Conservation (phyloP, 2,329 filamentous ascomycete species). For the Ceratocystis alfenasii region DNA sequence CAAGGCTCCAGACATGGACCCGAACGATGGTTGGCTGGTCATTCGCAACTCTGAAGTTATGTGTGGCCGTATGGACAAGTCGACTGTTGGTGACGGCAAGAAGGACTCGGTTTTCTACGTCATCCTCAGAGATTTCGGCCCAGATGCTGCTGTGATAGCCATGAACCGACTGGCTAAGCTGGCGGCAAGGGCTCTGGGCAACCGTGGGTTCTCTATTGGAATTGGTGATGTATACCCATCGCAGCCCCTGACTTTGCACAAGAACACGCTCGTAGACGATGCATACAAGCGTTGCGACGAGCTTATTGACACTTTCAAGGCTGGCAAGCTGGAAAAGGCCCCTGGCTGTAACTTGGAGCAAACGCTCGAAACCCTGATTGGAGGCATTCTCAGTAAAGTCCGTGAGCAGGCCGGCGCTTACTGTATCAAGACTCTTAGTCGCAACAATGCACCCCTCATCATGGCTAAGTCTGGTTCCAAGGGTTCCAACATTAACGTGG, state of each 20-base stretch:
- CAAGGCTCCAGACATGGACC: slow-evolving; percentile 57
- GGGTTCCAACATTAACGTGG: slow-evolving; percentile 94
- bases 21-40: slow-evolving; percentile 81
- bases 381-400: slow-evolving; percentile 82
- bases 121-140: slow-evolving; percentile 87
- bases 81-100: slow-evolving; percentile 91
- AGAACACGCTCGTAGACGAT: slow-evolving; percentile 60
- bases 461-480: slow-evolving; percentile 98
- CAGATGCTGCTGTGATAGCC: slow-evolving; percentile 71
- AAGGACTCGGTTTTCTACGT: slow-evolving; percentile 98
- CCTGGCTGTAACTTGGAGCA: slow-evolving; percentile 83
- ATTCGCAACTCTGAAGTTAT: slow-evolving; percentile 95
- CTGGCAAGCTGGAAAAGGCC: slow-evolving; percentile 70
- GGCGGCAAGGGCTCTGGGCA: slow-evolving; percentile 76
- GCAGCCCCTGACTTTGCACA: slow-evolving; percentile 54
- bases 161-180: slow-evolving; percentile 93
- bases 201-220: slow-evolving; percentile 90
- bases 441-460: slow-evolving; percentile 81
- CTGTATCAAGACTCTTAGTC: slow-evolving; percentile 81
- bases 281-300: slow-evolving; percentile 74
- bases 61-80: slow-evolving; percentile 97
- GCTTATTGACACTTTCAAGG: slow-evolving; percentile 70
- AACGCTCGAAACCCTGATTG: slow-evolving; percentile 82
- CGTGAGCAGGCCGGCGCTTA: slow-evolving; percentile 82
- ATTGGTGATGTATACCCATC: slow-evolving; percentile 90